These are phyloP conservation scores for Starmerella apis DNA, from an alignment of 805 yeast species.

Conservation along the genomic window DNA sequence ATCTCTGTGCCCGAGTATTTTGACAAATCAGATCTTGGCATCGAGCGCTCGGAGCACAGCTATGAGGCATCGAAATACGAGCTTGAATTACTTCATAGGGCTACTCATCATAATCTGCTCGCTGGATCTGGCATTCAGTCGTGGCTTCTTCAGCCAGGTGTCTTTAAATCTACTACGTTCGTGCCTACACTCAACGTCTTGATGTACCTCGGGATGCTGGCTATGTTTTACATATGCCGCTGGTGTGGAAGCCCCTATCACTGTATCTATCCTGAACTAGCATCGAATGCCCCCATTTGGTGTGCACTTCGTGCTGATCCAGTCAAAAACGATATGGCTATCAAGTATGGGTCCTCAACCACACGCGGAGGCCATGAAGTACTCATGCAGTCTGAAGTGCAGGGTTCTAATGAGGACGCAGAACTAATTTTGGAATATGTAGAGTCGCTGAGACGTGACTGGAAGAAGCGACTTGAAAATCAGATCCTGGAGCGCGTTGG, in stretches of 20 bases:
- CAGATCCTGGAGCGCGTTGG: constrained; percentile 48
- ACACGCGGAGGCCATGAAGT: constrained; percentile 54
- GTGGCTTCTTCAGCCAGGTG: constrained; percentile 87
- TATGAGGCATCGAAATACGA: constrained; percentile 89
- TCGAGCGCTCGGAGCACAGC: constrained; percentile 51
- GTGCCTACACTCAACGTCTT: constrained; percentile 63
- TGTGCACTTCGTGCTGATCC: constrained; percentile 49
- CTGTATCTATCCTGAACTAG: constrained; percentile 75
- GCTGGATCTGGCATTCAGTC: constrained; percentile 48
- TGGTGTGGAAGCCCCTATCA: constrained; percentile 79
- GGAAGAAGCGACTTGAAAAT: constrained; percentile 66
- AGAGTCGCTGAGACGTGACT: constrained; percentile 45
- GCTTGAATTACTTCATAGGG: constrained; percentile 72
- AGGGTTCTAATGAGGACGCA: constrained; percentile 39
- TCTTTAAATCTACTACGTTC: constrained; percentile 74
- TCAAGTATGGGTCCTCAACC: constrained; percentile 67
- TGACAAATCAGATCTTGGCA: constrained; percentile 64
- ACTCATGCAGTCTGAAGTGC: constrained; percentile 36
- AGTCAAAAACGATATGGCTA: constrained; percentile 37
- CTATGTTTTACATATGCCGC: constrained; percentile 74
- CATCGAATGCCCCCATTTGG: constrained; percentile 77
- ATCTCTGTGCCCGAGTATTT: constrained; percentile 70
- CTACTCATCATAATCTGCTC: constrained; percentile 46
- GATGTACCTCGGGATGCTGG: constrained; percentile 76
- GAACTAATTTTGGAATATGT: constrained; percentile 58